Evolutionary conservation across 2,329 filamentous ascomycete genomes (phyloP), one percentile per base, ranked within the genome.

Genomic region (Metarhizium album): DNA sequence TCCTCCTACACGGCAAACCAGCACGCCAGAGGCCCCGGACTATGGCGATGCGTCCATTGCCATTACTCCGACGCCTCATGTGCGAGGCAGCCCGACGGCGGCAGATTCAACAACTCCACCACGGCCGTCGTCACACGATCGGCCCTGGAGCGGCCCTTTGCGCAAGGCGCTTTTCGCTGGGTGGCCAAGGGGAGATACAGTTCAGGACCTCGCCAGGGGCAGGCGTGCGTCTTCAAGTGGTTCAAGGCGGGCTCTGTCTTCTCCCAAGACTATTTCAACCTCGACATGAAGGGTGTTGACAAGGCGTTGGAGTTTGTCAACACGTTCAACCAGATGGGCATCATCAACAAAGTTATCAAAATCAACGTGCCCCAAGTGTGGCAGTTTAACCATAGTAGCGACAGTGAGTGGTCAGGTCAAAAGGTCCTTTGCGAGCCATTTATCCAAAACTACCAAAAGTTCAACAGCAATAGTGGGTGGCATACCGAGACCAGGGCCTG

Each of bases 381-480:
- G 65, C 38, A 2, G 2, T 66, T 62, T 38, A 18, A 9, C 7
- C 11, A 33, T 2, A 43, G 46, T 20, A 4, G 2, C 0, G 11
- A 13, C 33, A 16, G 11, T 13, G 16, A 55, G 1, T 50, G 16
- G 40, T 45, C 40, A 0, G 65, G 63, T 9, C 52, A 59, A 24
- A 62, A 55, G 22, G 0, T 2, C 4, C 60, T 72, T 1, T 38
- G 53, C 23, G 68, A 72, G 55, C 68, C 69, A 1, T 69, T 69
- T 55, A 71, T 72, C 47, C 51, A 64, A 16, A 67, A 70, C 54
- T 71, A 70, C 55, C 57, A 68, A 52, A 72, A 70, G 58, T 71
- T 70, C 60, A 72, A 72, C 58, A 72, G 68, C 62, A 72, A 71
- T 54, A 63, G 56, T 1, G 69, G 69, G 40, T 73, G 69, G 69